Evolutionary conservation across 2,329 filamentous ascomycete genomes (phyloP).

Genomic region (Fusarium buxicola): DNA sequence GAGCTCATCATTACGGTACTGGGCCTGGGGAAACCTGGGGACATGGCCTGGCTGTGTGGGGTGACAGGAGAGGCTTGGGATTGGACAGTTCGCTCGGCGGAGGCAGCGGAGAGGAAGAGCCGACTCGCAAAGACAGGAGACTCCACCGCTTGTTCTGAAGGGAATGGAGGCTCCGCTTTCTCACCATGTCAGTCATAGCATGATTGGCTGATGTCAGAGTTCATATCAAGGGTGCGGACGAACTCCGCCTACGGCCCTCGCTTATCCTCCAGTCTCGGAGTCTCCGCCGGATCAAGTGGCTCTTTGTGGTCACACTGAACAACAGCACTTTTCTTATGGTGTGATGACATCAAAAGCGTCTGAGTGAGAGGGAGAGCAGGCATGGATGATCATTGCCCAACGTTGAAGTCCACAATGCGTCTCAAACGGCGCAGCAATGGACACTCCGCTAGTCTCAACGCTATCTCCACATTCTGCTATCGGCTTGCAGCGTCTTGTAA

Average conservation of each 20-base stretch:
- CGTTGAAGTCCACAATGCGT: neutral
- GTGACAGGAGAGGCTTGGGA: constrained; percentile 15
- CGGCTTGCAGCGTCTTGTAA: neutral
- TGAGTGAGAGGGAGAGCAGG: neutral
- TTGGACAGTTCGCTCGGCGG: constrained; percentile 8
- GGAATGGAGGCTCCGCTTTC: constrained; percentile 8
- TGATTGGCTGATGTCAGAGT: constrained; percentile 6
- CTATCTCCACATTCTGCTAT: constrained; percentile 16
- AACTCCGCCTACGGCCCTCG: constrained; percentile 7
- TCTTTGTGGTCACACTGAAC: neutral
- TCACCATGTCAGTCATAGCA: fast-evolving
- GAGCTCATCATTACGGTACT: constrained; percentile 7
- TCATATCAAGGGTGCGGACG: neutral
- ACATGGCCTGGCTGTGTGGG: constrained; percentile 23
- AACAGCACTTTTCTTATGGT: neutral
- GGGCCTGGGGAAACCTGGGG: constrained; percentile 34
- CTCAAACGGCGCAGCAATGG: constrained; percentile 12
- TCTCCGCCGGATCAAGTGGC: constrained; percentile 5
- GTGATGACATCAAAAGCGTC: constrained; percentile 2
- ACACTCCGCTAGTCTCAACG: neutral
- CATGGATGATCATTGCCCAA: constrained; percentile 17
- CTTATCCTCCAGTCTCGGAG: constrained; percentile 4
- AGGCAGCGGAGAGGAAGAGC: neutral
- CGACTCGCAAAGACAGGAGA: constrained; percentile 14
- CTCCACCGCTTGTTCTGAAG: neutral